phyloP scores from a whole-genome alignment of 2,329 filamentous ascomycete genomes.

The Trichoderma gracile region DNA sequence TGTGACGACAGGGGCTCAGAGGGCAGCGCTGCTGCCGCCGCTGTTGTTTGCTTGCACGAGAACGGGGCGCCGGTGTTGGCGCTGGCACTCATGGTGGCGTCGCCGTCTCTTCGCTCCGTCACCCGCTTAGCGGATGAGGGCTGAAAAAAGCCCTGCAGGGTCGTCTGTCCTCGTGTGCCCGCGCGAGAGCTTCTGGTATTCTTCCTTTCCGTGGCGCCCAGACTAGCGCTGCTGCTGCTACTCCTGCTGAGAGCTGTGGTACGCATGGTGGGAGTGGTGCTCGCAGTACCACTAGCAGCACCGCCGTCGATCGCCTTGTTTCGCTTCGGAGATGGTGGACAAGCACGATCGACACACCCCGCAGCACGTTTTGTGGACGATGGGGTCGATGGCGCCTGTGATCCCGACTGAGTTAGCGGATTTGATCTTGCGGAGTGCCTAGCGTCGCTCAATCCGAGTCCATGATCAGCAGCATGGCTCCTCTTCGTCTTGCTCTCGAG shows the following conservation, averaged over 20 bases:
- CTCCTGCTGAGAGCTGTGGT: no score
- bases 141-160: slow-evolving; percentile 78
- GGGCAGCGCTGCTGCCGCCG: not conserved
- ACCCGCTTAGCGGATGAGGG: slow-evolving; percentile 37
- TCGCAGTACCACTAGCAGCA: not conserved
- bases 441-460: not conserved
- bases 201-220: not conserved
- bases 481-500: not conserved
- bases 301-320: slow-evolving; percentile 6
- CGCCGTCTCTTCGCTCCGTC: slow-evolving; percentile 20
- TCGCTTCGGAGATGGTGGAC: slow-evolving; percentile 13
- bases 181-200: slow-evolving; percentile 7
- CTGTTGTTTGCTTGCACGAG: slow-evolving; percentile 9
- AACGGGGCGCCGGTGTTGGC: slow-evolving; percentile 23
- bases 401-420: not conserved
- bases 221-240: not conserved
- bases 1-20: slow-evolving; percentile 4
- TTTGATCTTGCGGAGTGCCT: not conserved
- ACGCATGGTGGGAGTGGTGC: no score
- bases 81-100: slow-evolving; percentile 16
- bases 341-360: slow-evolving; percentile 5
- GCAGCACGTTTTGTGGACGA: slow-evolving; percentile 15
- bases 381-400: not conserved
- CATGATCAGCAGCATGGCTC: not conserved
- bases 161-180: slow-evolving; percentile 47